Evolutionary conservation across 2,329 filamentous ascomycete genomes (phyloP).

Genomic region (Madurella mycetomatis): DNA sequence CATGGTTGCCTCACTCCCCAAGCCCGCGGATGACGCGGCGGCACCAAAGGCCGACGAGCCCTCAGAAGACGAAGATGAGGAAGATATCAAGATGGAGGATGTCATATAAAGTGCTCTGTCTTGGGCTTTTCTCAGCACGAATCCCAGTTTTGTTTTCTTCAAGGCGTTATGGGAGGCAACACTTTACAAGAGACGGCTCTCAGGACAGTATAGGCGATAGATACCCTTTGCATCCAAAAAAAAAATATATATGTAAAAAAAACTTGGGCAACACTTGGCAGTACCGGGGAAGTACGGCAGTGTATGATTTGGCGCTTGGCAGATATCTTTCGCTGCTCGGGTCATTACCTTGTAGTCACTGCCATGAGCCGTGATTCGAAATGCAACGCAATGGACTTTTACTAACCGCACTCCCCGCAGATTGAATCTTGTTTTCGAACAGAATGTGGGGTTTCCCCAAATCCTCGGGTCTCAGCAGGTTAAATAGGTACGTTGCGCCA

Average conservation of each 20-base stretch:
- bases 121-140: background rate
- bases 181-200: slow-evolving; percentile 2
- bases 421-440: no score
- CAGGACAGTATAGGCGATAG: background rate
- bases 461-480: no score
- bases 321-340: no score
- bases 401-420: no score
- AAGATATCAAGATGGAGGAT: slow-evolving; percentile 73
- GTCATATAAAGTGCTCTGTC: slow-evolving; percentile 37
- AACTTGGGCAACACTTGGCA: background rate
- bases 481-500: no score
- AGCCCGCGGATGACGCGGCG: slow-evolving; percentile 49
- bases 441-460: no score
- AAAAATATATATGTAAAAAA: no score
- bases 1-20: slow-evolving; percentile 34
- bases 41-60: slow-evolving; percentile 49
- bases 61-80: slow-evolving; percentile 60
- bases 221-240: slow-evolving; percentile 13
- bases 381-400: no score
- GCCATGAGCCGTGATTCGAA: no score
- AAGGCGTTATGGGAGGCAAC: slow-evolving; percentile 4
- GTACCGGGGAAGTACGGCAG: background rate
- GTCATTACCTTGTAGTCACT: no score
- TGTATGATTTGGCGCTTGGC: no score
- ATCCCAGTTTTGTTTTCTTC: background rate